phyloP scores from a whole-genome alignment of 2,329 filamentous ascomycete genomes.

The Thielaviopsis punctulata region DNA sequence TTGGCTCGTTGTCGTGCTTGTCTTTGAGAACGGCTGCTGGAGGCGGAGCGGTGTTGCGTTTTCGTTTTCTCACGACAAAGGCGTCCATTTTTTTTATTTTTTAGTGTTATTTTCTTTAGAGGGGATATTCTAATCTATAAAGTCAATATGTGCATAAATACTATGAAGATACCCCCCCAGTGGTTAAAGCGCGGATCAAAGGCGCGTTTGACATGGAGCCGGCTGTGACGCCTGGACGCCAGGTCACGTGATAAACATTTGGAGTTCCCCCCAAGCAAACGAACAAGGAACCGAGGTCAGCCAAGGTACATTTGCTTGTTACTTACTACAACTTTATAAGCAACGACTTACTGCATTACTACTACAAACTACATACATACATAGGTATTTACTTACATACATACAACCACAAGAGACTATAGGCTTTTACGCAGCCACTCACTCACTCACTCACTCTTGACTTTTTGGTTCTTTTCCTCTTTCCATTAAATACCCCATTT shows the following conservation, averaged over 20 bases:
- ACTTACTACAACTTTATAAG: too few species aligned
- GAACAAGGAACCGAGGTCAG: conserved; percentile 2
- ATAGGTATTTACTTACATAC: too few species aligned
- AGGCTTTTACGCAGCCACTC: background rate
- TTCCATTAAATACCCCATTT: background rate
- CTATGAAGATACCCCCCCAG: background rate
- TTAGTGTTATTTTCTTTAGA: background rate
- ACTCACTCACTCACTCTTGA: too few species aligned
- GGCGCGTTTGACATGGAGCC: background rate
- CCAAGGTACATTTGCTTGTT: too few species aligned
- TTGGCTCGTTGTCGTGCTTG: conserved; percentile 50
- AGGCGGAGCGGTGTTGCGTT: conserved; percentile 15
- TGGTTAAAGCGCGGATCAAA: background rate
- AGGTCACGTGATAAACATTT: conserved; percentile 3
- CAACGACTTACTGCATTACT: too few species aligned
- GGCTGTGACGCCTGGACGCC: background rate
- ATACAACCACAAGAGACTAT: too few species aligned
- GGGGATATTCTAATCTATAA: too few species aligned
- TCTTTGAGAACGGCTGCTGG: conserved; percentile 10
- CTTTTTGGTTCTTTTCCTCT: background rate
- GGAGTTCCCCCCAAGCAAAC: too few species aligned
- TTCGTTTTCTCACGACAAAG: conserved; percentile 41
- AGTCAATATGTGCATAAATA: too few species aligned
- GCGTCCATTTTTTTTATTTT: conserved; percentile 30
- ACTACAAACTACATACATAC: too few species aligned